These are phyloP conservation scores for Spinellus fusiger DNA, from an alignment of 192 early-diverging fungal genomes.

Conservation along the genomic window DNA sequence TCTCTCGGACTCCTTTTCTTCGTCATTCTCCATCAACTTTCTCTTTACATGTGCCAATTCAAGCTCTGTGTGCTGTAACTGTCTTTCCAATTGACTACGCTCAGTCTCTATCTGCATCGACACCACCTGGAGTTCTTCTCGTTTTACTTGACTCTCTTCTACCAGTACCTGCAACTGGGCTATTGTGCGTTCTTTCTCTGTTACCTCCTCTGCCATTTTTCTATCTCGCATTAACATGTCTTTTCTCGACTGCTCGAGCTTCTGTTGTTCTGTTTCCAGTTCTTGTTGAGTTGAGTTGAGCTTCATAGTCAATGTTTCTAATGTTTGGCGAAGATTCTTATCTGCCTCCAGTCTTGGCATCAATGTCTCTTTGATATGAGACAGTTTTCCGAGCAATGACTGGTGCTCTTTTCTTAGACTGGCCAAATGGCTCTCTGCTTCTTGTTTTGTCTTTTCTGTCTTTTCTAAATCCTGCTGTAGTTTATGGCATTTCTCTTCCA, in stretches of 20 bases:
- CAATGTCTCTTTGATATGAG: slow-evolving; percentile 74
- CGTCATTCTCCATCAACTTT: slow-evolving; percentile 38
- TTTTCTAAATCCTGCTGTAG: slow-evolving; percentile 23
- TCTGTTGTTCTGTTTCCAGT: slow-evolving; percentile 39
- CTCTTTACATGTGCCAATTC: slow-evolving; percentile 45
- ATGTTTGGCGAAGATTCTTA: slow-evolving; percentile 55
- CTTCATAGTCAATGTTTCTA: slow-evolving; percentile 49
- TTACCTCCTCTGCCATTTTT: slow-evolving; percentile 49
- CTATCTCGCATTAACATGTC: slow-evolving; percentile 61
- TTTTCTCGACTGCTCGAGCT: slow-evolving; percentile 51
- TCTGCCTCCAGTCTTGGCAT: slow-evolving; percentile 81
- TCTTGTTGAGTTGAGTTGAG: slow-evolving; percentile 40
- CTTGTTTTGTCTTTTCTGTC: slow-evolving; percentile 23
- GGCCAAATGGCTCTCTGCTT: slow-evolving; percentile 31
- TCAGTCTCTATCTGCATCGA: slow-evolving; percentile 53
- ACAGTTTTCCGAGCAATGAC: slow-evolving; percentile 66
- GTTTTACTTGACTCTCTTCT: slow-evolving; percentile 52
- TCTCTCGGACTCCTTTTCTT: slow-evolving; percentile 51
- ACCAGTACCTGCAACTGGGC: slow-evolving; percentile 50
- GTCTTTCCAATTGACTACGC: slow-evolving; percentile 46
- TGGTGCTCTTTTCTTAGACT: slow-evolving; percentile 55
- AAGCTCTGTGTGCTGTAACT: slow-evolving; percentile 20
- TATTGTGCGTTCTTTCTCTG: slow-evolving; percentile 45
- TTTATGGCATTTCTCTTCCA: slow-evolving; percentile 9
- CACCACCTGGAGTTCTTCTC: slow-evolving; percentile 52